These are phyloP conservation scores for Monosporozyma unispora DNA, from an alignment of 805 yeast species.

Conservation along the genomic window DNA sequence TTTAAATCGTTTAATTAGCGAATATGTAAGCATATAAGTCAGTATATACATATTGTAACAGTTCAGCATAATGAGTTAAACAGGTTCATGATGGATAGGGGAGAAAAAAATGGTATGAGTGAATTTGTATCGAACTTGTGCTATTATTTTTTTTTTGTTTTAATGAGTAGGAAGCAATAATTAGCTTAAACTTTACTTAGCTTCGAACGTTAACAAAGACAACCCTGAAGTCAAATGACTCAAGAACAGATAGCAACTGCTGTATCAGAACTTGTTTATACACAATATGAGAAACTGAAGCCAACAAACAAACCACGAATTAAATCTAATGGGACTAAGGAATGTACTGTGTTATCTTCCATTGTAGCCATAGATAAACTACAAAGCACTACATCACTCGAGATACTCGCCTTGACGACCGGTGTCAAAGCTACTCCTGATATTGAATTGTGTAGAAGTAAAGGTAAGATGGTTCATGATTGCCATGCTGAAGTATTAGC, in stretches of 20 bases:
- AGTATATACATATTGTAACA: not conserved
- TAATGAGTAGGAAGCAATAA: no score
- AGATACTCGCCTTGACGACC: conserved; percentile 49
- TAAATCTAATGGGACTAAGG: conserved; percentile 56
- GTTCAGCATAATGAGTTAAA: not conserved
- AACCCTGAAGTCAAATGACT: not conserved
- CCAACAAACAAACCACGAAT: conserved; percentile 47
- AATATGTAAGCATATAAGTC: not conserved
- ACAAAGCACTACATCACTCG: conserved; percentile 4
- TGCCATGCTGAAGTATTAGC: conserved; percentile 83
- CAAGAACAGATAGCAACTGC: conserved; percentile 11
- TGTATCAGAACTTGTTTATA: conserved; percentile 13
- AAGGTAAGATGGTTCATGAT: conserved; percentile 72
- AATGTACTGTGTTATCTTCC: conserved; percentile 82
- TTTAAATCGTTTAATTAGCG: conserved; percentile 9
- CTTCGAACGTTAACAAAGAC: not conserved
- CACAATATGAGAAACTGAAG: conserved; percentile 27
- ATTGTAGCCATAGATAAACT: conserved; percentile 39
- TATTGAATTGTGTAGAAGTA: conserved; percentile 29
- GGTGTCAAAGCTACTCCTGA: conserved; percentile 79
- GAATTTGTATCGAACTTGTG: no score
- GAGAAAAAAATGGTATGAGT: no score
- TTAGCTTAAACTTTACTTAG: no score
- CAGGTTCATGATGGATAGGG: not conserved
- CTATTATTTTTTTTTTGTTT: no score